Percentiles rank a stretch among this genome's conserved stretches.
These are phyloP conservation scores for Gomphus sp. DNA, from an alignment of 1,284 basidiomycete species.

Conservation along the genomic window DNA sequence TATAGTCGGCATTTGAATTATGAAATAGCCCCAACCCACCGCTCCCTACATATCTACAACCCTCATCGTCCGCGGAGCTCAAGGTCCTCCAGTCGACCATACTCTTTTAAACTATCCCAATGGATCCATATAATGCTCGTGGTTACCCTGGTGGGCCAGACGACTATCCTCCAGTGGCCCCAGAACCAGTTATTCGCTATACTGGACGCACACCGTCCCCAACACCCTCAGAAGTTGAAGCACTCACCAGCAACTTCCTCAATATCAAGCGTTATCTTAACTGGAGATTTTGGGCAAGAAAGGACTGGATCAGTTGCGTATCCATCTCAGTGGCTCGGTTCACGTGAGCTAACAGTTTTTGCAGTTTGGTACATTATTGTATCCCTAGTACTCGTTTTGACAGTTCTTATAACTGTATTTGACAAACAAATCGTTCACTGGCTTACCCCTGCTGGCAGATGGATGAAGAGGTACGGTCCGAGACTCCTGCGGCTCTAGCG, in stretches of 20 bases:
- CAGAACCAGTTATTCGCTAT: conserved; percentile 2
- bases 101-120: too few species aligned
- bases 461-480: conserved; percentile 47
- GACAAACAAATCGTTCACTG: conserved; percentile 57
- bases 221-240: conserved; percentile 46
- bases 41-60: too few species aligned
- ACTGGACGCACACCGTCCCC: conserved; percentile 46
- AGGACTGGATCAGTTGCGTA: conserved; percentile 27
- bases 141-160: neutral
- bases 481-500: neutral
- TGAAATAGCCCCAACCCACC: too few species aligned
- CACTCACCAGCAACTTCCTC: conserved; percentile 25
- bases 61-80: too few species aligned
- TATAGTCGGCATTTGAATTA: too few species aligned
- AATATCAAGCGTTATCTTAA: conserved; percentile 30
- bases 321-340: neutral
- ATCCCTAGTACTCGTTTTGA: conserved; percentile 32
- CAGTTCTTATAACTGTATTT: conserved; percentile 54
- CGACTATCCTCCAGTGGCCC: neutral
- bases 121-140: neutral
- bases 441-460: conserved; percentile 54
- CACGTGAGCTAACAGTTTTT: neutral
- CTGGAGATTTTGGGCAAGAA: conserved; percentile 39
- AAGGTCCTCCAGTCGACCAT: too few species aligned
- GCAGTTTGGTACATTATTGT: conserved; percentile 39